A percentile compares a stretch with the other conserved stretches of the same genome.
Evolutionary conservation across 495 filamentous ascomycete genomes (phyloP).

Genomic region (Penicillium samsonianum): DNA sequence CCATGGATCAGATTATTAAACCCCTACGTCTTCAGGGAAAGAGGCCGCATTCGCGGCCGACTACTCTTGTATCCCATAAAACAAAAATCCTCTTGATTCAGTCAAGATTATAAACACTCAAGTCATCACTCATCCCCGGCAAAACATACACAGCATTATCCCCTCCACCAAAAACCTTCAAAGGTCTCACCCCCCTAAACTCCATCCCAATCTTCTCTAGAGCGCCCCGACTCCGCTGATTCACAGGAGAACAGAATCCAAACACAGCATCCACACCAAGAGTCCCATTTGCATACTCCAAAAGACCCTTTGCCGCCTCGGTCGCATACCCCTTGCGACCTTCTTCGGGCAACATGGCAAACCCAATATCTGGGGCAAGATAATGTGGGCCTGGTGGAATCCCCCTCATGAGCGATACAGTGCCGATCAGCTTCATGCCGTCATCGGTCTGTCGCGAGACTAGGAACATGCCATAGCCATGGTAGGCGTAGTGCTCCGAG

Average conservation of each 20-base stretch:
- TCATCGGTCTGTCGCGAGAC: slow-evolving; percentile 17
- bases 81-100: neutral
- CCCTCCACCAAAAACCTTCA: slow-evolving; percentile 33
- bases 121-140: slow-evolving; percentile 29
- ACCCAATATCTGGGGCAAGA: slow-evolving; percentile 38
- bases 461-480: slow-evolving; percentile 31
- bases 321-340: slow-evolving; percentile 42
- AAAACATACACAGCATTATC: slow-evolving; percentile 30
- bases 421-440: neutral
- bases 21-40: too few relatives aligned
- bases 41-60: too few relatives aligned
- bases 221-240: slow-evolving; percentile 29
- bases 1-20: too few relatives aligned
- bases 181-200: slow-evolving; percentile 23
- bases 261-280: slow-evolving; percentile 22
- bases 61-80: too few relatives aligned
- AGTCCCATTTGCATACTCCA: slow-evolving; percentile 29
- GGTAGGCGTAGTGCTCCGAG: slow-evolving; percentile 27
- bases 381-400: slow-evolving; percentile 25
- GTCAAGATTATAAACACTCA: slow-evolving; percentile 27
- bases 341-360: slow-evolving; percentile 31
- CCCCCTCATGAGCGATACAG: slow-evolving; percentile 29
- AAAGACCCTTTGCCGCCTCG: slow-evolving; percentile 32
- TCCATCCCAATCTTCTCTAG: slow-evolving; percentile 38
- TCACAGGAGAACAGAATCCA: slow-evolving; percentile 26